Evolutionary conservation across 352 stramenopile species (phyloP).

Genomic region (Globisporangium apiculatum): DNA sequence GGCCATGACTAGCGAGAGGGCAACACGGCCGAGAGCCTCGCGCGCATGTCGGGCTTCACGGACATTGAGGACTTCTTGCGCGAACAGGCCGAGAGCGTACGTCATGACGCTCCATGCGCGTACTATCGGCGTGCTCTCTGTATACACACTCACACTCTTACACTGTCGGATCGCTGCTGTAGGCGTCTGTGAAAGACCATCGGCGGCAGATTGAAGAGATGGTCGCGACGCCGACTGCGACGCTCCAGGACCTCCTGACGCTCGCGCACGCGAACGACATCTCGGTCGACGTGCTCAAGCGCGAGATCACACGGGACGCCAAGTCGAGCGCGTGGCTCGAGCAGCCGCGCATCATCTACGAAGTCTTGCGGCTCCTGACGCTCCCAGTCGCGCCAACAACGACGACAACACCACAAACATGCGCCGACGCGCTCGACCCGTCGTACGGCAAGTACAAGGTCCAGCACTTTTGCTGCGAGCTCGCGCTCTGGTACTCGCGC

Average conservation of each 20-base stretch:
- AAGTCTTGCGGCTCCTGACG: slow-evolving; percentile 72
- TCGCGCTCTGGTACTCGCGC: slow-evolving; percentile 66
- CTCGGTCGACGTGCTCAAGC: slow-evolving; percentile 67
- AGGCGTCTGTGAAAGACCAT: slow-evolving; percentile 85
- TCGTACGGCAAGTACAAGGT: slow-evolving; percentile 79
- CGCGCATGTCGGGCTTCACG: slow-evolving; percentile 40
- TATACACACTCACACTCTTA: background rate
- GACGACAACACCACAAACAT: slow-evolving; percentile 2
- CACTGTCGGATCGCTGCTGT: background rate
- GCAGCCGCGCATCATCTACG: slow-evolving; percentile 74
- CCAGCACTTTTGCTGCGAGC: slow-evolving; percentile 81
- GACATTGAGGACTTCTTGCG: slow-evolving; percentile 77
- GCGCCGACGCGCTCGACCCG: slow-evolving; percentile 24
- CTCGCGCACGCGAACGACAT: slow-evolving; percentile 63
- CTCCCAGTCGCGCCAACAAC: slow-evolving; percentile 19
- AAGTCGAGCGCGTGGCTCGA: slow-evolving; percentile 69
- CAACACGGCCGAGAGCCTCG: slow-evolving; percentile 64
- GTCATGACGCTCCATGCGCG: slow-evolving; percentile 6
- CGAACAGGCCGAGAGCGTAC: slow-evolving; percentile 76
- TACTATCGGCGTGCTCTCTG: background rate
- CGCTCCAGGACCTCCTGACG: slow-evolving; percentile 50
- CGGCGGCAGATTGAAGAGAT: slow-evolving; percentile 80
- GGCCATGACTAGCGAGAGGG: slow-evolving; percentile 45
- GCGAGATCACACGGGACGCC: slow-evolving; percentile 66
- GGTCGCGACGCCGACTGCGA: slow-evolving; percentile 46